These are phyloP conservation scores for Rhododendron ferrugineum DNA, from an alignment of 148 eudicot species.

Conservation along the genomic window DNA sequence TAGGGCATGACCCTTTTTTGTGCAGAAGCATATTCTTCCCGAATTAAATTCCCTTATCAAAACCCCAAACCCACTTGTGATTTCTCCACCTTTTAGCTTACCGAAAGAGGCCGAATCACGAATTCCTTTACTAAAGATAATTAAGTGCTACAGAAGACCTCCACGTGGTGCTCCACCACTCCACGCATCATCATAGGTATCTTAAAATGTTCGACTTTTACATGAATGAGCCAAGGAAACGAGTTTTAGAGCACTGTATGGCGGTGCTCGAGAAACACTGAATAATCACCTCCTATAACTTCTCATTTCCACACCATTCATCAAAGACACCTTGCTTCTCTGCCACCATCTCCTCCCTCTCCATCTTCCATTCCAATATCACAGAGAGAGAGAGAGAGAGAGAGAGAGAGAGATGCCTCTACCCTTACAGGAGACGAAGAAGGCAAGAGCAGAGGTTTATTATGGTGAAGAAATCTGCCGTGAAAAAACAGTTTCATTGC, in stretches of 20 bases:
- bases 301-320: neutral
- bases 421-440: neutral
- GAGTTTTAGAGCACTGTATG: neutral
- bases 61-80: neutral
- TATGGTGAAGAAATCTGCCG: conserved; percentile 4
- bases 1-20: neutral
- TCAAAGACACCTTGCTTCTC: neutral
- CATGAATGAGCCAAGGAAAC: neutral
- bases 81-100: neutral
- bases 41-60: neutral
- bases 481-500: neutral
- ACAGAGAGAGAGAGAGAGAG: neutral
- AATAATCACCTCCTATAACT: neutral
- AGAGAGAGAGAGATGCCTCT: neutral
- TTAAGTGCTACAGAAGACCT: neutral
- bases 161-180: neutral
- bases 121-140: neutral
- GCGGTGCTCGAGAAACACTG: neutral
- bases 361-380: neutral
- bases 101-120: neutral
- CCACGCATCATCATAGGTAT: neutral
- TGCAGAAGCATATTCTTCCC: neutral
- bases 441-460: neutral
- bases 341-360: neutral
- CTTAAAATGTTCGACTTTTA: neutral